Conservation (phyloP, 805 yeast genomes). For the Huiozyma naganishii region DNA sequence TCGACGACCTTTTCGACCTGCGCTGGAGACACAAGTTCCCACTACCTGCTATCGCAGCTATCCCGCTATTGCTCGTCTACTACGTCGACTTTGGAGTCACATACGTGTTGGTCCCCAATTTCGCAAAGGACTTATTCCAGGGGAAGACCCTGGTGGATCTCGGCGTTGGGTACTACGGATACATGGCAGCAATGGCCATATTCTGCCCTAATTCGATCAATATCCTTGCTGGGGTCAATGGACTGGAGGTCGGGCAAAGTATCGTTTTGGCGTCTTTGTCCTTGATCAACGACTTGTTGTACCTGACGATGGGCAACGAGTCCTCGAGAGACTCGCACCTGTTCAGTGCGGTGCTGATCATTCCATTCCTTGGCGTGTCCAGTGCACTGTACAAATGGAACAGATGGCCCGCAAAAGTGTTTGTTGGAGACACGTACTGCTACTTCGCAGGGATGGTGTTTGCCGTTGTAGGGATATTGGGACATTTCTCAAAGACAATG, state of each 20-base stretch:
- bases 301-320: conserved; percentile 40
- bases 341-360: conserved; percentile 63
- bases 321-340: conserved; percentile 74
- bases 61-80: conserved; percentile 84
- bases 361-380: conserved; percentile 84
- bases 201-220: conserved; percentile 95
- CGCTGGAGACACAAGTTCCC: conserved; percentile 97
- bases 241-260: conserved; percentile 93
- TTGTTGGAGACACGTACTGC: conserved; percentile 97
- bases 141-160: conserved; percentile 46
- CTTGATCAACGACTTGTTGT: conserved; percentile 66
- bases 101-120: conserved; percentile 68
- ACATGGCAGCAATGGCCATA: conserved; percentile 86
- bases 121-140: conserved; percentile 35
- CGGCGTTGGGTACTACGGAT: conserved; percentile 68
- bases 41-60: conserved; percentile 86
- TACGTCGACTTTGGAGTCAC: conserved; percentile 92
- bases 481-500: conserved; percentile 91
- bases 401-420: conserved; percentile 85
- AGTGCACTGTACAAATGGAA: conserved; percentile 65
- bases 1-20: conserved; percentile 91
- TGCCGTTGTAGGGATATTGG: conserved; percentile 91
- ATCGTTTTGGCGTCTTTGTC: conserved; percentile 64
- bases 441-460: conserved; percentile 98
- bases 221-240: conserved; percentile 92